phyloP scores from a whole-genome alignment of 257 asterid species.

The Jacaranda mimosifolia region DNA sequence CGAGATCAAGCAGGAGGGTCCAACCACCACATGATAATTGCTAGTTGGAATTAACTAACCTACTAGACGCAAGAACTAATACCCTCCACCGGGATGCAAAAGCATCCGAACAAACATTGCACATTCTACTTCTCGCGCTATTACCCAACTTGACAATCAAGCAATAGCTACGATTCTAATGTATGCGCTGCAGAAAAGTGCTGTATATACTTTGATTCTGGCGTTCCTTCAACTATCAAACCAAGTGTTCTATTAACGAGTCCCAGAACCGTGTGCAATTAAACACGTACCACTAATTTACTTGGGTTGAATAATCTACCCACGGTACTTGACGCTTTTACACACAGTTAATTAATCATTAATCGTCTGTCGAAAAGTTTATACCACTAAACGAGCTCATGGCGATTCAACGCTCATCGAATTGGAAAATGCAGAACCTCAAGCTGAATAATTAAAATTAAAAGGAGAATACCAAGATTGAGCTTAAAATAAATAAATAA shows the following conservation, averaged over 20 bases:
- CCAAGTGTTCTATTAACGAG: background rate
- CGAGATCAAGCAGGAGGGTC: background rate
- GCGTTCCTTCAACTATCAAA: slow-evolving; percentile 20
- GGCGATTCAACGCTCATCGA: background rate
- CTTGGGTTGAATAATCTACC: background rate
- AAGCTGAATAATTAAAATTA: background rate
- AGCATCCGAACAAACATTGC: background rate
- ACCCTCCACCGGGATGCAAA: background rate
- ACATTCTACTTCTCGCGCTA: background rate
- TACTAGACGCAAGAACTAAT: background rate
- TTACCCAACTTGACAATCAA: background rate
- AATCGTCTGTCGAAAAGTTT: background rate
- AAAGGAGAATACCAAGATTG: background rate
- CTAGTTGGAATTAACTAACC: background rate
- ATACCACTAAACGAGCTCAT: background rate
- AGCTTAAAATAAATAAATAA: background rate
- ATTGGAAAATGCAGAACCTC: background rate
- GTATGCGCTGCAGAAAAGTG: background rate
- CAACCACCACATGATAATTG: background rate
- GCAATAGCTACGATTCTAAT: slow-evolving; percentile 10
- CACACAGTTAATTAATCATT: background rate
- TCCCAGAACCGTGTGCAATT: too few species aligned
- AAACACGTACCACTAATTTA: background rate
- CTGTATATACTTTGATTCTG: background rate
- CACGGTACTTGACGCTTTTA: background rate